Conservation (phyloP, 305 asterid genomes). For the Fraxinus sp. region DNA sequence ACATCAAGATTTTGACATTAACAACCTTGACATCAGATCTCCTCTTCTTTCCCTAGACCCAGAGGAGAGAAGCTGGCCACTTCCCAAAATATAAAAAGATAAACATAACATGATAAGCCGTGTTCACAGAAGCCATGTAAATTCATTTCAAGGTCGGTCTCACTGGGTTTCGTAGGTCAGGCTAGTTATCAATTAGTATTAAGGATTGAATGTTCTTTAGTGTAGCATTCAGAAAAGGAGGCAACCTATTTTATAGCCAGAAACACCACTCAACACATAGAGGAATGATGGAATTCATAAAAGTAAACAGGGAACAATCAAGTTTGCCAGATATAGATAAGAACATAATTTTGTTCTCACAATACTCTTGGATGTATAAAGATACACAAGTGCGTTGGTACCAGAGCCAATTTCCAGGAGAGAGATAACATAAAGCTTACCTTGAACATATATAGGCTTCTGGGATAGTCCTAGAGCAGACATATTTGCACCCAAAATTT, state of each 20-base stretch:
- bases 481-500: conserved; percentile 94
- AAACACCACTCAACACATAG: background rate
- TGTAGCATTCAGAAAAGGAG: background rate
- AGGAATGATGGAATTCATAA: background rate
- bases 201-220: background rate
- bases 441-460: conserved; percentile 89
- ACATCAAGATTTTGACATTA: background rate
- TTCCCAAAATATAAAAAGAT: background rate
- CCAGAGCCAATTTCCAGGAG: background rate
- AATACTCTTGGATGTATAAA: background rate
- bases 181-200: background rate
- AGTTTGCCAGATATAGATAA: background rate
- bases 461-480: conserved; percentile 95
- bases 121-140: background rate
- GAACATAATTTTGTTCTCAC: background rate
- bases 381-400: background rate
- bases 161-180: background rate
- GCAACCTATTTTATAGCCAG: background rate
- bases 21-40: background rate
- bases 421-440: conserved; percentile 33
- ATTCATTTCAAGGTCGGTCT: background rate
- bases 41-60: background rate
- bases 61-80: background rate
- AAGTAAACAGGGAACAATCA: background rate
- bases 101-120: background rate